phyloP scores from a whole-genome alignment of 2,329 filamentous ascomycete genomes.

The Arthrobotrys pseudoclavata region DNA sequence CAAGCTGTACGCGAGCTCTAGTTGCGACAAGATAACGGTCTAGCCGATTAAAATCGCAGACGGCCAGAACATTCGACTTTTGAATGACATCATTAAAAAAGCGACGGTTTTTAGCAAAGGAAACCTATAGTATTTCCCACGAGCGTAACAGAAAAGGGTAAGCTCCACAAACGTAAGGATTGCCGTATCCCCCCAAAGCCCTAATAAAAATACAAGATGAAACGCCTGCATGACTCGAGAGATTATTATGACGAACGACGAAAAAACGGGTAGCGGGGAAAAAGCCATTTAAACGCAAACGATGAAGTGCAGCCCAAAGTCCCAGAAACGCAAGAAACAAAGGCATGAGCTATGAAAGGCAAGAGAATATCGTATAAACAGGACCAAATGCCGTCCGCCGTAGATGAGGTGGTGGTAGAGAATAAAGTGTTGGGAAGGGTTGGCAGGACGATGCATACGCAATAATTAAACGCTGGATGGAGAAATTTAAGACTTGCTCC shows the following conservation, averaged over 20 bases:
- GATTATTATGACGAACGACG: conserved; percentile 2
- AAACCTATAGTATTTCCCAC: conserved; percentile 6
- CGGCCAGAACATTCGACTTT: no score
- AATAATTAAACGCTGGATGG: background rate
- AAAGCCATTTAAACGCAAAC: conserved; percentile 33
- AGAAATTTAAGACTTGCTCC: conserved; percentile 52
- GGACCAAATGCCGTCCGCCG: conserved; percentile 23
- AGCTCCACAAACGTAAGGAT: conserved; percentile 43
- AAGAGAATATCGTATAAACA: conserved; percentile 43
- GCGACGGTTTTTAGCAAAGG: conserved; percentile 10
- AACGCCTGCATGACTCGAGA: conserved; percentile 51
- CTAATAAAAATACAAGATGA: conserved; percentile 15
- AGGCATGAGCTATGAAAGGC: conserved; percentile 20
- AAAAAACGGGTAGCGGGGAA: conserved; percentile 6
- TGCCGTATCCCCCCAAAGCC: conserved; percentile 43
- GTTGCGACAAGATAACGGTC: background rate
- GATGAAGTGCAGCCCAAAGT: conserved; percentile 27
- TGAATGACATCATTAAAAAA: background rate
- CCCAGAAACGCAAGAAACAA: conserved; percentile 27
- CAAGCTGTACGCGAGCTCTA: background rate
- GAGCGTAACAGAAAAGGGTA: conserved; percentile 28
- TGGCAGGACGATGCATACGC: conserved; percentile 10
- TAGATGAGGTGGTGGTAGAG: background rate
- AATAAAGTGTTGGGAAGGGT: conserved; percentile 13
- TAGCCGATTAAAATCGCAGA: background rate